A percentile compares a stretch with the other conserved stretches of the same genome.
phyloP scores from a whole-genome alignment of 2,329 filamentous ascomycete genomes.

The Pestalotiopsis sp. region DNA sequence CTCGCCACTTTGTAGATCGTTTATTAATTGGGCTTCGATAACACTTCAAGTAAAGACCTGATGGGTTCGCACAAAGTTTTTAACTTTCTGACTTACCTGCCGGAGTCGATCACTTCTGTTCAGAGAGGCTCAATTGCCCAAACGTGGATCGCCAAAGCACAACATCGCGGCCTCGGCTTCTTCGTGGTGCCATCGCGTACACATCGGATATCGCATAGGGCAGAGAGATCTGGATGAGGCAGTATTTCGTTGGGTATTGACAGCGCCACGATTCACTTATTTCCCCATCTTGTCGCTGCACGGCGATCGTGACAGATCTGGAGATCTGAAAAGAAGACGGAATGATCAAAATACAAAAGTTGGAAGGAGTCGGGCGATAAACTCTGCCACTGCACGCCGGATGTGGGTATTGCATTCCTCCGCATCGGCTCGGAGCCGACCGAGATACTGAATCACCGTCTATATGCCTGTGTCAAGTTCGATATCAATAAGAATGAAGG shows the following conservation, averaged over 20 bases:
- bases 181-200: not conserved
- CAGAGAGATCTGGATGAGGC: not conserved
- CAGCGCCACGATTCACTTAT: not conserved
- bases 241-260: not conserved
- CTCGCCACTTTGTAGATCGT: not conserved
- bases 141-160: not conserved
- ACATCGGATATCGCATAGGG: not conserved
- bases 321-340: not conserved
- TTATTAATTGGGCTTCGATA: not conserved
- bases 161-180: not conserved
- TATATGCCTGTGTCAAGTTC: not conserved
- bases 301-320: not conserved
- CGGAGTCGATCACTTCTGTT: not conserved
- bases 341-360: not conserved
- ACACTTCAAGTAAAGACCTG: not conserved
- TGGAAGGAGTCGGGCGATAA: not conserved
- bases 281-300: not conserved
- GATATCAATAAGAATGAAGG: too few relatives aligned
- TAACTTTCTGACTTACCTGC: not conserved
- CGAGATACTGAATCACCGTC: not conserved
- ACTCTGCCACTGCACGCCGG: too few relatives aligned
- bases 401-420: too few relatives aligned
- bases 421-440: not conserved
- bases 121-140: not conserved
- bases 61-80: not conserved